Base-by-base conservation (phyloP, 768 basidiomycete genomes). In the Hysterangium stoloniferum region DNA sequence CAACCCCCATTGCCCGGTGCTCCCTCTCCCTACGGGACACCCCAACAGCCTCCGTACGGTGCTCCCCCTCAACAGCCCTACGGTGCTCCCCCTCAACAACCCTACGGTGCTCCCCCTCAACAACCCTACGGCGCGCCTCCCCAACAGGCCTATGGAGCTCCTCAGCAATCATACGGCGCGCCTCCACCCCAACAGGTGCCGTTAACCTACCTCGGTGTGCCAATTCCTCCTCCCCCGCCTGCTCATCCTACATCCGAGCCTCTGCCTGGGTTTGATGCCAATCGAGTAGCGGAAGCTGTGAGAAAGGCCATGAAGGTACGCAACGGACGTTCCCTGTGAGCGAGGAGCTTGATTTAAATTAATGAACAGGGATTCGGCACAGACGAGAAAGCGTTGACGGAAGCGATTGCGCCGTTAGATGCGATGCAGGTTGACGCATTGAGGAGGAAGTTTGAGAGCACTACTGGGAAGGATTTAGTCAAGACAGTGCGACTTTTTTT, bases 331-430 rank as follows among this genome's bases (percentile, higher is more conserved):
- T 9, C 11, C 12, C 28, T 11, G 28, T 41, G 6, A 12, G 3
- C 35, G n/a, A 20, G 20, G n/a, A n/a, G 6, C 28, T 41, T n/a
- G n/a, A n/a, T n/a, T n/a, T n/a, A n/a, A n/a, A n/a, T n/a, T n/a
- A n/a, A n/a, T 31, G 40, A 8, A 51, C 27, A 51, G 49, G 49
- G 49, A 1, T 51, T 51, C 24, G 49, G 49, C 4, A 51, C 49
- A 2, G 49, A 51, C 25, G 49, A 51, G 34, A 51, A 51, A 40
- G 37, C 49, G 17, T 19, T 51, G 27, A 51, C 49, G 2, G 38
- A 28, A 11, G 49, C 49, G n/a, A 27, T 51, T 15, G 49, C 49
- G 4, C 49, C 49, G 12, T 22, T 51, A 3, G 49, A 51, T 31
- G 38, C 49, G 27, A 41, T 40, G 13, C 49, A 51, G 25, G n/a